Percentiles rank a stretch among this genome's conserved stretches.
Evolutionary conservation across 2,329 filamentous ascomycete species (phyloP).

Genomic region (Lasiodiplodia gonubiensis): DNA sequence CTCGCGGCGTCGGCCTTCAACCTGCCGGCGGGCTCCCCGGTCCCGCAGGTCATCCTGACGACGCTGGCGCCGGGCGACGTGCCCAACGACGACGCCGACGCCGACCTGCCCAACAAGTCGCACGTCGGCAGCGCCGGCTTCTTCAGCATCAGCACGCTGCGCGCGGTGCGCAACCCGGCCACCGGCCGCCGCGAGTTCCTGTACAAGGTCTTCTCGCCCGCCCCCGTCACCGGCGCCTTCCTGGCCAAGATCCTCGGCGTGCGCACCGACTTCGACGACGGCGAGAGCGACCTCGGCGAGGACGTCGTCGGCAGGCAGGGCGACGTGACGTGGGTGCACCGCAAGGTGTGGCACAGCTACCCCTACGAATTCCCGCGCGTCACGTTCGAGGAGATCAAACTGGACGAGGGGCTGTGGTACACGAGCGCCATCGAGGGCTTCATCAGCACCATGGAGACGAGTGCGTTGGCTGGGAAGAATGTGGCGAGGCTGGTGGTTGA

Average conservation of each 20-base stretch:
- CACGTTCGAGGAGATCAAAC: conserved; percentile 77
- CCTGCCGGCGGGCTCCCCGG: conserved; percentile 60
- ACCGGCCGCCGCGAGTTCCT: conserved; percentile 56
- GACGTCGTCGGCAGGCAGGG: conserved; percentile 39
- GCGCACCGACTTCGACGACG: conserved; percentile 38
- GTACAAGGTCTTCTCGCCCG: conserved; percentile 71
- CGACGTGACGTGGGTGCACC: conserved; percentile 75
- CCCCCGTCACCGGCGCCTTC: conserved; percentile 54
- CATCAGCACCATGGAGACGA: conserved; percentile 98
- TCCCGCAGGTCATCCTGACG: conserved; percentile 80
- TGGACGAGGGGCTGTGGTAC: conserved; percentile 65
- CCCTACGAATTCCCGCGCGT: conserved; percentile 83
- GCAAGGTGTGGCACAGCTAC: conserved; percentile 82
- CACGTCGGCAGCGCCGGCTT: conserved; percentile 73
- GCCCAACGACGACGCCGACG: conserved; percentile 54
- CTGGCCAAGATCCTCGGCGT: conserved; percentile 56
- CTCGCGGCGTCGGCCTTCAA: conserved; percentile 77
- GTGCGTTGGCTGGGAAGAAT: conserved; percentile 86
- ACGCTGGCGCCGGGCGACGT: conserved; percentile 70
- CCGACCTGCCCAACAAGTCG: conserved; percentile 44
- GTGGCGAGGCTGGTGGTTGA: conserved; percentile 74
- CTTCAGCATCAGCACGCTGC: conserved; percentile 82
- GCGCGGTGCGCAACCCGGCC: conserved; percentile 64
- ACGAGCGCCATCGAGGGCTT: conserved; percentile 82
- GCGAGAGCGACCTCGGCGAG: conserved; percentile 35